Base-by-base conservation (phyloP, 495 filamentous ascomycete species). In the Hypomontagnella monticulosa region DNA sequence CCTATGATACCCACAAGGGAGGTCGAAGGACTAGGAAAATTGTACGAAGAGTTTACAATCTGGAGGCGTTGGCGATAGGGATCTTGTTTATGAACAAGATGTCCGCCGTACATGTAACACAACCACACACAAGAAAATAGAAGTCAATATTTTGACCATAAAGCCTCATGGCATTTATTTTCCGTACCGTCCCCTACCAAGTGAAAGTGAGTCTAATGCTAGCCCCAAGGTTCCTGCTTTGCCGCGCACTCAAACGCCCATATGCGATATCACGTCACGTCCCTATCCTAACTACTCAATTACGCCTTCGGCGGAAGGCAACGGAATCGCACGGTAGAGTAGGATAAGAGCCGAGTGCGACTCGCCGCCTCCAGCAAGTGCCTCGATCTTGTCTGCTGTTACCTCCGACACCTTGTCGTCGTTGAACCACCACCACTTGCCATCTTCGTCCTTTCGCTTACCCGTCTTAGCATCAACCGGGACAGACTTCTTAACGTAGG, bases 341-440 rank as follows among this genome's bases (percentile, higher is more conserved):
- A 97, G 80, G 63, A 99, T 96, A 11, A 99, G 82, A 12, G 95
- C 95, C 15, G 93, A 96, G 78, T 99, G 95, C 42, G 90, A 92
- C 79, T 99, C 95, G 88, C 95, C 95, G 72, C 95, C 95, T 62
- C 95, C 95, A 51, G 92, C 84, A 61, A 99, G 83, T 4, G 89
- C 88, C 71, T 94, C 89, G 66, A 99, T 96, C 80, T 95, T 96
- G 67, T 97, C 93, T 7, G 85, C 78, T 3, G 93, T 89, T 23
- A 99, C 95, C 78, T 98, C 96, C 37, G 90, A 86, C 9, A 99
- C 96, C 76, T 94, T 96, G 71, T 99, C 96, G 70, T 99, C 95
- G 73, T 99, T 97, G 83, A 99, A 99, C 93, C 95, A 98, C 93
- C 95, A 99, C 95, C 95, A 99, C 66, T 94, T 97, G 55, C 88